These are phyloP conservation scores for Lasiodiplodia sp. DNA, from an alignment of 2,329 filamentous ascomycete genomes.

Conservation along the genomic window DNA sequence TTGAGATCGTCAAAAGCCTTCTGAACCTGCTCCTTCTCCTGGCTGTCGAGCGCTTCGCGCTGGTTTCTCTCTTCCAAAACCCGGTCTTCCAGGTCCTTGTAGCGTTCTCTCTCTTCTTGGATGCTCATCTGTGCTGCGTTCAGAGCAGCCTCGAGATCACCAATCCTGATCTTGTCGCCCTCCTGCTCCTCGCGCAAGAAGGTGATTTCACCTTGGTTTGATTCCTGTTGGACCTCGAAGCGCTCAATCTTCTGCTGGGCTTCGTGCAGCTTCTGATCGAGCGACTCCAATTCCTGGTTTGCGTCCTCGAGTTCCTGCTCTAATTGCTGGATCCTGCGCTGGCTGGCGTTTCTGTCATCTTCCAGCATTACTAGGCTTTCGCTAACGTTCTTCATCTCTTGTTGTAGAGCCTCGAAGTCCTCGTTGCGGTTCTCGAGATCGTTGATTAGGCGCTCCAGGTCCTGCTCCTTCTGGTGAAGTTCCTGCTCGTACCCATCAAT, in stretches of 20 bases:
- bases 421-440: conserved; percentile 81
- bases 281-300: conserved; percentile 83
- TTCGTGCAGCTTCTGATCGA: conserved; percentile 85
- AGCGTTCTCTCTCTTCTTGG: conserved; percentile 81
- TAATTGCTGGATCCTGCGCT: conserved; percentile 79
- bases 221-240: conserved; percentile 89
- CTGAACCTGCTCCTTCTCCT: conserved; percentile 95
- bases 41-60: conserved; percentile 82
- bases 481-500: conserved; percentile 68
- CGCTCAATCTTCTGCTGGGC: conserved; percentile 87
- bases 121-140: conserved; percentile 79
- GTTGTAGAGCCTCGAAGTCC: conserved; percentile 89
- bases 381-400: conserved; percentile 91
- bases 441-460: conserved; percentile 72
- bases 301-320: conserved; percentile 83
- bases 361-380: conserved; percentile 86
- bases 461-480: conserved; percentile 73
- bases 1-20: conserved; percentile 94
- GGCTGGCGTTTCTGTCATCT: conserved; percentile 83
- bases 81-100: conserved; percentile 63
- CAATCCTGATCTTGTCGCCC: conserved; percentile 96
- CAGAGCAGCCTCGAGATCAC: conserved; percentile 85
- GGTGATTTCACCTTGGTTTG: conserved; percentile 88
- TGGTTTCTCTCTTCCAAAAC: conserved; percentile 83
- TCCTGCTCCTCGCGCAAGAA: conserved; percentile 98